Conservation (phyloP, 2,329 filamentous ascomycete genomes). For the Emericellopsis cladophorae region DNA sequence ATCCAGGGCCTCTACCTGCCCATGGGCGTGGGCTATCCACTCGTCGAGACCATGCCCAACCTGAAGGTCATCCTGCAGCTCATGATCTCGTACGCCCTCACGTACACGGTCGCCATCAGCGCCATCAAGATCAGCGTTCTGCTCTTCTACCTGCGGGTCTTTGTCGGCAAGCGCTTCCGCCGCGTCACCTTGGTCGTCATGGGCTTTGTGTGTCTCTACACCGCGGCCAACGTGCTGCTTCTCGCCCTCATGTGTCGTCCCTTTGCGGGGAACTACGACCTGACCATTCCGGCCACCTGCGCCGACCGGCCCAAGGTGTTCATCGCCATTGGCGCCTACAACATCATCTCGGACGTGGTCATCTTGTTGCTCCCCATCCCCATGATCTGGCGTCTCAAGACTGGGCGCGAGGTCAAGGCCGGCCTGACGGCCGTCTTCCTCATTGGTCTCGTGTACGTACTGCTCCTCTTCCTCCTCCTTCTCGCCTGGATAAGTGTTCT, state of each 20-base stretch:
- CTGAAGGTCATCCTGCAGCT: conserved; percentile 10
- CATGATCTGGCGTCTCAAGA: conserved; percentile 20
- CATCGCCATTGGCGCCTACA: conserved; percentile 23
- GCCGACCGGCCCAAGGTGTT: conserved; percentile 22
- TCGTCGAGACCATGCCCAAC: conserved; percentile 11
- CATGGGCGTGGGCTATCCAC: conserved; percentile 12
- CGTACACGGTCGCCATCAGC: conserved; percentile 19
- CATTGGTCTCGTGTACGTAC: conserved; percentile 13
- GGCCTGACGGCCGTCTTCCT: conserved; percentile 14
- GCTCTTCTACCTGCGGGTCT: conserved; percentile 28
- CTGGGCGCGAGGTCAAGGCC: conserved; percentile 14
- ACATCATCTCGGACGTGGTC: conserved; percentile 22
- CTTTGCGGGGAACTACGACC: conserved; percentile 11
- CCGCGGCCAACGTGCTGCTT: conserved; percentile 10
- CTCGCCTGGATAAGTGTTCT: background rate
- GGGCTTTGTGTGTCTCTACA: conserved; percentile 15
- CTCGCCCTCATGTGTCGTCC: conserved; percentile 13
- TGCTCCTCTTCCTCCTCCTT: background rate
- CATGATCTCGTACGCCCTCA: conserved; percentile 22
- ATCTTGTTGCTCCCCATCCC: conserved; percentile 23
- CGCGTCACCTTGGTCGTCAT: conserved; percentile 14
- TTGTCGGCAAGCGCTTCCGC: conserved; percentile 17
- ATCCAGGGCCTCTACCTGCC: conserved; percentile 14
- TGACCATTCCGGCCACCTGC: conserved; percentile 15
- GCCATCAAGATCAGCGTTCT: conserved; percentile 27